Percentiles rank a stretch among this genome's conserved stretches.
Evolutionary conservation across 805 yeast species (phyloP).

Genomic region (Hanseniaspora taiwanica): DNA sequence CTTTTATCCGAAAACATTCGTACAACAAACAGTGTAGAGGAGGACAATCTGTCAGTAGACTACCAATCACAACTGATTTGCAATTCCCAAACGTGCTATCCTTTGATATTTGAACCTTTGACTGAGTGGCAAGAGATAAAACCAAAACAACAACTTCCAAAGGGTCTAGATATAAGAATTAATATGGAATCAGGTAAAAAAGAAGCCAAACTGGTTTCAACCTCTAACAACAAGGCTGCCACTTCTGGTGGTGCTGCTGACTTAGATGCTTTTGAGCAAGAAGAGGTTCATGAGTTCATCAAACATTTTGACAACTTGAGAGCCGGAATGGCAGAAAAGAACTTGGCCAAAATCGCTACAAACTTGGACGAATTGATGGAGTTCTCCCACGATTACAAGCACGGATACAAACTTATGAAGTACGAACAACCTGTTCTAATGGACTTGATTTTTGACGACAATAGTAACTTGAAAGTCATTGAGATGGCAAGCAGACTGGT

Average conservation of each 20-base stretch:
- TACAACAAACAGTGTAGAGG: no score
- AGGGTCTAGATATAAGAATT: slow-evolving; percentile 60
- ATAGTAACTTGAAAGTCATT: slow-evolving; percentile 16
- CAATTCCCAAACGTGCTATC: slow-evolving; percentile 44
- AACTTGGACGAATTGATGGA: slow-evolving; percentile 34
- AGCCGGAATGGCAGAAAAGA: slow-evolving; percentile 9
- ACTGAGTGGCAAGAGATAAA: slow-evolving; percentile 54
- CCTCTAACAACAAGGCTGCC: slow-evolving; percentile 8
- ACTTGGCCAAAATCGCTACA: slow-evolving; percentile 10
- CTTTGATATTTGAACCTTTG: slow-evolving; percentile 47
- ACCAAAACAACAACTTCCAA: slow-evolving; percentile 67
- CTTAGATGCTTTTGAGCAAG: not conserved
- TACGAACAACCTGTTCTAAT: slow-evolving; percentile 17
- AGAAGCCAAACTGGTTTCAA: slow-evolving; percentile 49
- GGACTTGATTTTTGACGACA: slow-evolving; percentile 9
- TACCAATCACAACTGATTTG: slow-evolving; percentile 11
- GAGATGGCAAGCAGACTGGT: slow-evolving; percentile 50
- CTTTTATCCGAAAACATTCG: no score
- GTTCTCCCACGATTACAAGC: slow-evolving; percentile 53
- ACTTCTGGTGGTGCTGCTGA: slow-evolving; percentile 4
- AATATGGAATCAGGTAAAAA: slow-evolving; percentile 58
- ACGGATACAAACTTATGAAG: slow-evolving; percentile 36
- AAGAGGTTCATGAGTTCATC: slow-evolving; percentile 16
- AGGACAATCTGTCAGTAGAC: not conserved
- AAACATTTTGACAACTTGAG: slow-evolving; percentile 16